Evolutionary conservation across 208 protist species (phyloP), one percentile per base, ranked within the genome.

Genomic region (Naegleria fowleri): DNA sequence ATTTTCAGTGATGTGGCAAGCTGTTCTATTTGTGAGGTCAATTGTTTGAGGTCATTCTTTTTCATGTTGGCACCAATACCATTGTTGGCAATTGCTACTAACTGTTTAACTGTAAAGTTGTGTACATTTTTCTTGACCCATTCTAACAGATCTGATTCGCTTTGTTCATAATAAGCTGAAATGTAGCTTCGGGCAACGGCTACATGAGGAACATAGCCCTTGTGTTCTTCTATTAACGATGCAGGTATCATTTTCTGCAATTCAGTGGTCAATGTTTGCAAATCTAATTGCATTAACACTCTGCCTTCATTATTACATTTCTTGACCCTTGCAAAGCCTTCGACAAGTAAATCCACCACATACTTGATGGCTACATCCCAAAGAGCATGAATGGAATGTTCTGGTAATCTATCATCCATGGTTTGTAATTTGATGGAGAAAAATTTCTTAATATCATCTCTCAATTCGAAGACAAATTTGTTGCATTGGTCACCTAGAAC

Each of bases 281-380:
- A 38, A 58, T 88, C 85, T 6, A 88, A 39, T 33, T 88, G 41
- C 85, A 88, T 88, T 33, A 40, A 43, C 4, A 33, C 85, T n/a
- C 39, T 52, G 16, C 85, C 85, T 58, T 58, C n/a, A 58, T 88
- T 29, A 88, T 88, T 58, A 58, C 39, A 58, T 38, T 58, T 58
- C 43, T 88, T 88, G 9, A 88, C 43, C n/a, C 43, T 25, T 19
- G 85, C 51, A 41, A 58, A 88, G 25, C 85, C 85, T 38, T 88
- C 85, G 4, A 88, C 43, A 5, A 88, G 16, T 22, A 40, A 7
- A 29, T 58, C 39, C 5, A 88, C 55, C 0, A 88, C 33, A 39
- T 36, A 88, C 33, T 58, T 88, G 38, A 88, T 29, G 1, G 33
- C 85, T 15, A 29, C 4, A 38, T 51, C 43, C 85, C 85, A 88